These are phyloP conservation scores for Diophrys appendiculata DNA, from an alignment of 73 alveolate species.

Conservation along the genomic window DNA sequence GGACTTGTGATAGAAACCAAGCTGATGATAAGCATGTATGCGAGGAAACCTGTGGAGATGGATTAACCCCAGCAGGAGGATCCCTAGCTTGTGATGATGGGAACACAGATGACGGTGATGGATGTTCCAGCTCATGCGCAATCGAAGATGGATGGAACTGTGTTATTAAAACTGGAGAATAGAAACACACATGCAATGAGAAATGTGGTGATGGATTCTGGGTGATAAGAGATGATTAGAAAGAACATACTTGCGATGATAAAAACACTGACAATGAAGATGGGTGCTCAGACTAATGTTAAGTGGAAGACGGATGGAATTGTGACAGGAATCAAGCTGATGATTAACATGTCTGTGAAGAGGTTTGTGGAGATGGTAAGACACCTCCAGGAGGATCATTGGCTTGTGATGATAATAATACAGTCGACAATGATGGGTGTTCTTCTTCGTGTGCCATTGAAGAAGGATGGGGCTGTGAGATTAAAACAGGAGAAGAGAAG, in stretches of 20 bases:
- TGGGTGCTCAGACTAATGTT: too few species aligned
- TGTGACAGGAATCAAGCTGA: background rate
- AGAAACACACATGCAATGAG: too few species aligned
- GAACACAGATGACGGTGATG: slow-evolving; percentile 11
- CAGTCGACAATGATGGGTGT: slow-evolving; percentile 13
- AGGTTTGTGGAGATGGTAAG: background rate
- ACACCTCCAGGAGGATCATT: background rate
- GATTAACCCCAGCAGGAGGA: background rate
- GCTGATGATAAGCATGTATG: background rate
- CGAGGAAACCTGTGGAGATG: background rate
- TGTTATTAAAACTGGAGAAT: too few species aligned
- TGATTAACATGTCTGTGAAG: background rate
- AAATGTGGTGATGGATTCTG: too few species aligned
- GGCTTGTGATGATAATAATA: slow-evolving; percentile 14
- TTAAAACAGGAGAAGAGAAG: too few species aligned
- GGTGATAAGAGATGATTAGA: too few species aligned
- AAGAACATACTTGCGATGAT: too few species aligned
- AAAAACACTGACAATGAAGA: too few species aligned
- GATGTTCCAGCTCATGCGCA: slow-evolving; percentile 4
- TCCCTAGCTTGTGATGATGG: slow-evolving; percentile 21
- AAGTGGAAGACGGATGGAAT: too few species aligned
- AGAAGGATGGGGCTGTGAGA: too few species aligned
- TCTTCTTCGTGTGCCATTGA: slow-evolving; percentile 7
- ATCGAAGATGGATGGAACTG: too few species aligned
- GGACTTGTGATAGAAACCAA: too few species aligned